Base-by-base conservation (phyloP, 495 filamentous ascomycete genomes). In the Talaromyces proteolyticus region DNA sequence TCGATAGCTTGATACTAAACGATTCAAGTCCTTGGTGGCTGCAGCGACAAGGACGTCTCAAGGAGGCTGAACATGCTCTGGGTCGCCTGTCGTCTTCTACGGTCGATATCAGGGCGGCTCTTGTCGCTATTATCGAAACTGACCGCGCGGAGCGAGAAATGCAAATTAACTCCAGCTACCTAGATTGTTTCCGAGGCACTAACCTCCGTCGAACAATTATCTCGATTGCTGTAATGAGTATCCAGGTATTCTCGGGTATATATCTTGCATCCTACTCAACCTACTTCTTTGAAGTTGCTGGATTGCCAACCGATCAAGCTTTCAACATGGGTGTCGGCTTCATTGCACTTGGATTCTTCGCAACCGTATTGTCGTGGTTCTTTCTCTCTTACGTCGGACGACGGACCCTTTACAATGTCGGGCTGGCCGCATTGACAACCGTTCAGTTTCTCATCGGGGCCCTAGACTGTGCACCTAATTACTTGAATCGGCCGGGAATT, bases 281-380 rank as follows among this genome's bases (percentile, higher is more conserved):
- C n/a, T 68, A 62, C 34, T 67, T 72, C 47, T 78, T 73, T 53
- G 70, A 81, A 52, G 76, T 83, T 46, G 86, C 87, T 1, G 87
- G 87, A 0, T 70, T 88, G 1, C 50, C 65, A 44, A 59, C 72
- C 5, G 58, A 69, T 6, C 72, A 76, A 38, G 78, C 85, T 0
- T 88, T 85, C 55, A 71, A 76, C 36, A 80, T 90, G 60, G 78
- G 80, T 23, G 61, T 88, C 8, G 84, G 84, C 4, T 75, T 84
- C 55, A 85, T 85, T 44, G 80, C 69, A 1, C 75, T 90, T 21
- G 85, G 84, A 53, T 75, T 83, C 53, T 62, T 79, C 8, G 85
- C 84, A 1, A 82, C 82, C 1, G 77, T 84, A 23, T 69, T 79
- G 14, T 78, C 85, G 0, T 88, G 83, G 84, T 72, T 74, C 47